Evolutionary conservation across 1,139 yeast species (phyloP), one percentile per base, ranked within the genome.

Genomic region (Suhomyces panamericanus): DNA sequence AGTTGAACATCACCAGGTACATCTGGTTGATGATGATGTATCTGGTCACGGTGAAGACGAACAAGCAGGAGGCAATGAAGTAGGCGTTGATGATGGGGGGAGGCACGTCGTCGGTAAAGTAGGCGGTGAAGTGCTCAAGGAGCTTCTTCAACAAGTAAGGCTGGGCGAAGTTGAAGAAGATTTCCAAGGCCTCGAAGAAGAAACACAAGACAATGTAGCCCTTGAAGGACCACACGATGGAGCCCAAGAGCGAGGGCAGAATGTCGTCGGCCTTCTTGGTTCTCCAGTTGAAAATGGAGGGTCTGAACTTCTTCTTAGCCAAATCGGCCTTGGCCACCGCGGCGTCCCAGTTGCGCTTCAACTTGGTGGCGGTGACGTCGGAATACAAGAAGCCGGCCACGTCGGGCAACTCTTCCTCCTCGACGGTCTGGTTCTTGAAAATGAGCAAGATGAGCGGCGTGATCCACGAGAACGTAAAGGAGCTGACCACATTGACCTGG

Each of bases 61-160:
- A 63, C 46, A 62, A 56, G 26, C 52, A 41, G 8, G 53, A 29
- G 7, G 62, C 60, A 32, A 56, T 42, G 17, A 52, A 49, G 39
- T 57, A 50, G 5, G 67, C 69, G 27, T 51, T 50, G 39, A 63
- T 63, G 30, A 56, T 46, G 1, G 67, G 68, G 27, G 66, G 65
- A 16, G 48, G 41, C 6, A 30, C 34, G 13, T 39, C 51, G 7
- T 38, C 30, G 11, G 46, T 20, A 12, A 49, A 32, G 14, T 38
- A 42, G 0, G 44, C 48, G 10, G 44, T 42, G 39, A 63, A 60
- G 51, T 49, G 62, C 15, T 54, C 38, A 38, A 64, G 59, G 39
- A 63, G 58, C 14, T 41, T 42, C 41, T 56, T 55, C 32, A 63
- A 57, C 38, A 63, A 49, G 46, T 57, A 63, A 1, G 68, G 68